phyloP scores from a whole-genome alignment of 495 filamentous ascomycete genomes.

The Penicillium cinerascens region DNA sequence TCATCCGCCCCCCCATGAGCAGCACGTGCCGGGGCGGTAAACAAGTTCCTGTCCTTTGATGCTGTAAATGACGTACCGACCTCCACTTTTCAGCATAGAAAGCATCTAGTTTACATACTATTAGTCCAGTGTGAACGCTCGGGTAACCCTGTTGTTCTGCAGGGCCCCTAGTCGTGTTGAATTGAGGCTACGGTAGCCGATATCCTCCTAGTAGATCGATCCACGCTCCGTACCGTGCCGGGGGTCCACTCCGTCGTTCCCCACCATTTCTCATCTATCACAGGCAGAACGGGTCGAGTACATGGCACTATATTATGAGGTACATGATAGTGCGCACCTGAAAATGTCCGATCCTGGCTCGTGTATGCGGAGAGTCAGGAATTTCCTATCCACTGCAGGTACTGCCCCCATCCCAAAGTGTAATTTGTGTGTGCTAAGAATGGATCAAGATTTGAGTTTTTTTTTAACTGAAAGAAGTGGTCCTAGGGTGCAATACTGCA shows the following conservation, averaged over 20 bases:
- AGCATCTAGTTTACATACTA: neutral
- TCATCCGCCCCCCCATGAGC: neutral
- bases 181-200: neutral
- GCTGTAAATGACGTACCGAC: too few relatives aligned
- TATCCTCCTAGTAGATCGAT: constrained; percentile 3
- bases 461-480: neutral
- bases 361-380: neutral
- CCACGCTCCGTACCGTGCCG: constrained; percentile 8
- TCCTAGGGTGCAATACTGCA: constrained; percentile 8
- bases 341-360: constrained; percentile 19
- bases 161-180: neutral
- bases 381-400: constrained; percentile 15
- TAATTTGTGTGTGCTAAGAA: constrained; percentile 4
- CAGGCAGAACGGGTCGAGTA: neutral
- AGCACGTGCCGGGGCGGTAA: neutral
- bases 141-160: neutral
- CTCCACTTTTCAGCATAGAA: neutral
- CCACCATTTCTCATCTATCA: constrained; percentile 12
- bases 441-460: constrained; percentile 12
- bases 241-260: constrained; percentile 7
- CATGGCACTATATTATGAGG: constrained; percentile 9
- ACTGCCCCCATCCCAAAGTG: constrained; percentile 5
- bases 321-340: constrained; percentile 10
- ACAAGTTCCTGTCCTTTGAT: neutral
- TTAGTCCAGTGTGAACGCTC: neutral